Evolutionary conservation across 2,329 filamentous ascomycete genomes (phyloP), one percentile per base, ranked within the genome.

Genomic region (Chrysosporium queenslandicum): DNA sequence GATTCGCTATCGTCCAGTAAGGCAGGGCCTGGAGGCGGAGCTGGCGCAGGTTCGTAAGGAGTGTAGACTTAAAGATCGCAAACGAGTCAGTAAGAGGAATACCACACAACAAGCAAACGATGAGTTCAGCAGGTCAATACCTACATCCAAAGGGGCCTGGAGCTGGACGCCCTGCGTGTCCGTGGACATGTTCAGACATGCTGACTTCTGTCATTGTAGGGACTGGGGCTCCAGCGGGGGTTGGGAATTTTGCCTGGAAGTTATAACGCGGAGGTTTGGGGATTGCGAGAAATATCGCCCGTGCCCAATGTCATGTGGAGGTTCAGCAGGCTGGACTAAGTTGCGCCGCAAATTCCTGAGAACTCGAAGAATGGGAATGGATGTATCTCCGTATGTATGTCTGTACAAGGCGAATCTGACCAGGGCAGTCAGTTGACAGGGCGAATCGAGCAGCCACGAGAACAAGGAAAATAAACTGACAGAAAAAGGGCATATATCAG

Each of bases 111-210:
- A n/a, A n/a, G 30, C 47, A 8, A 36, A 41, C 30, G 8, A 12
- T 16, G 7, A 48, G 9, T 14, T n/a, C 8, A 48, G 16, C 18
- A 5, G 7, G 6, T 8, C 27, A 18, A 2, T 11, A 56, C 54
- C 14, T 75, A 86, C 82, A 86, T 63, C 82, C 83, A 75, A 86
- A 86, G 34, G 80, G 78, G 63, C 78, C 70, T 58, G 77, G 73
- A 53, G 74, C 69, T 61, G 79, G 74, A 18, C 48, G 54, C 29
- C 74, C 69, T 76, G 76, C 69, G 72, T 74, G 69, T 47, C 61
- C 61, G 45, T 61, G 59, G 16, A 60, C 64, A 52, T 62, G 52
- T 55, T 68, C 59, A 29, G 64, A 56, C 36, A 59, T 58, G 30
- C 61, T 62, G 52, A 63, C 61, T 56, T 70, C 63, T 65, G 70